Evolutionary conservation across 1,284 basidiomycete species (phyloP).

Genomic region (Spongispora temasekensis): DNA sequence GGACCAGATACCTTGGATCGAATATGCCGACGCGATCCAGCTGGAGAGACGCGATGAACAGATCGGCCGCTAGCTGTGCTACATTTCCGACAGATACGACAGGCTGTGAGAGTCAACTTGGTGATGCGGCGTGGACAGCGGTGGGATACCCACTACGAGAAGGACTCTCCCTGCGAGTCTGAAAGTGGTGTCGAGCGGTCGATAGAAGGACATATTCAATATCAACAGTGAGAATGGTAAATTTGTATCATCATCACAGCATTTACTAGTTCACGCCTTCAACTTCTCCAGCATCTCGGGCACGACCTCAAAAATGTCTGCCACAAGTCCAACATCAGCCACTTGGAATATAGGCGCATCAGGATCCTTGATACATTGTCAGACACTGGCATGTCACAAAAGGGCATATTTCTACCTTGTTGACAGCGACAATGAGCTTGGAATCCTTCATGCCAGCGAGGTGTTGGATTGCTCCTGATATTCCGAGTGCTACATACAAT

Average conservation of each 20-base stretch:
- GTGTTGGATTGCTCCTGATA: slow-evolving; percentile 97
- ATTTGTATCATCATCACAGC: too few species aligned
- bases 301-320: slow-evolving; percentile 86
- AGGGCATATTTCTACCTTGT: slow-evolving; percentile 66
- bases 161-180: slow-evolving; percentile 47
- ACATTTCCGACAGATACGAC: slow-evolving; percentile 81
- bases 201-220: slow-evolving; percentile 43
- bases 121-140: background rate
- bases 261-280: too few species aligned
- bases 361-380: slow-evolving; percentile 69
- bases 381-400: slow-evolving; percentile 6
- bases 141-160: slow-evolving; percentile 45
- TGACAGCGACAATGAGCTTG: slow-evolving; percentile 97
- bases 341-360: slow-evolving; percentile 99
- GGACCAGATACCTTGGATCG: slow-evolving; percentile 61
- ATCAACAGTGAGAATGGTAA: too few species aligned
- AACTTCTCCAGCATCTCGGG: slow-evolving; percentile 87
- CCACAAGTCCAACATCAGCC: slow-evolving; percentile 94
- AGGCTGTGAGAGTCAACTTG: slow-evolving; percentile 51
- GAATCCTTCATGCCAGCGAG: slow-evolving; percentile 99
- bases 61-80: slow-evolving; percentile 72
- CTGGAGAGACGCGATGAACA: slow-evolving; percentile 66
- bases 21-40: slow-evolving; percentile 63
- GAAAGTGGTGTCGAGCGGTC: slow-evolving; percentile 33
- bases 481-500: slow-evolving; percentile 95